A percentile compares a stretch with the other conserved stretches of the same genome.
Evolutionary conservation across 228 moss, liverwort and hornwort genomes (phyloP).

Genomic region (Sphagnum fallax): DNA sequence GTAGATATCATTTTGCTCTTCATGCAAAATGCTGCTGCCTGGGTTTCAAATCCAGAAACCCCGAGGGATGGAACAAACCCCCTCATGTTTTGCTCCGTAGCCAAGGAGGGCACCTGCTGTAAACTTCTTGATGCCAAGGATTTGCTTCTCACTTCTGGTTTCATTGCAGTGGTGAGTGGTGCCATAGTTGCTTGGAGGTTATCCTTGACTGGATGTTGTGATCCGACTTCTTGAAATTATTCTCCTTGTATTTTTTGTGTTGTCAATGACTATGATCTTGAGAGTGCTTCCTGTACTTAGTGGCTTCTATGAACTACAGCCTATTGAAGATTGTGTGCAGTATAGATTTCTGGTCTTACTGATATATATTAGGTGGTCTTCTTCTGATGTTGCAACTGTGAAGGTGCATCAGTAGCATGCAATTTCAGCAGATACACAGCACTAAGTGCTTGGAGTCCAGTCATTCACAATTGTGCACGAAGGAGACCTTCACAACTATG

Average conservation of each 20-base stretch:
- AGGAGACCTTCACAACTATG: slow-evolving; percentile 90
- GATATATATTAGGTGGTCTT: neutral
- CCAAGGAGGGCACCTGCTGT: no score
- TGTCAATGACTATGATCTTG: neutral
- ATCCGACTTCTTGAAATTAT: slow-evolving; percentile 59
- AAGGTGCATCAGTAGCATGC: slow-evolving; percentile 91
- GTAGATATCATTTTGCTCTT: no score
- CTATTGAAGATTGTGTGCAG: neutral
- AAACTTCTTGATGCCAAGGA: neutral
- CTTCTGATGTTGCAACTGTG: neutral
- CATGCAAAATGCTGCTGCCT: no score
- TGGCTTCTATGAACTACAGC: no score
- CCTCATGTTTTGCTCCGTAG: no score
- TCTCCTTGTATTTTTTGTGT: neutral
- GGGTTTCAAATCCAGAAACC: no score
- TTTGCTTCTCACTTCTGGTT: neutral
- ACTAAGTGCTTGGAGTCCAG: slow-evolving; percentile 93
- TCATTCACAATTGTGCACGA: slow-evolving; percentile 76
- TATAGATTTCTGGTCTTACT: neutral
- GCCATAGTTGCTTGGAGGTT: slow-evolving; percentile 88
- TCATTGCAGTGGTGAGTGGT: slow-evolving; percentile 59
- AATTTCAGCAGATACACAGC: slow-evolving; percentile 96
- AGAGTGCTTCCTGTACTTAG: no score
- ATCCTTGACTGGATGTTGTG: slow-evolving; percentile 70
- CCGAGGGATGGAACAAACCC: no score